Evolutionary conservation across 83 land plant genomes (phyloP).

Genomic region (Picea mariana): DNA sequence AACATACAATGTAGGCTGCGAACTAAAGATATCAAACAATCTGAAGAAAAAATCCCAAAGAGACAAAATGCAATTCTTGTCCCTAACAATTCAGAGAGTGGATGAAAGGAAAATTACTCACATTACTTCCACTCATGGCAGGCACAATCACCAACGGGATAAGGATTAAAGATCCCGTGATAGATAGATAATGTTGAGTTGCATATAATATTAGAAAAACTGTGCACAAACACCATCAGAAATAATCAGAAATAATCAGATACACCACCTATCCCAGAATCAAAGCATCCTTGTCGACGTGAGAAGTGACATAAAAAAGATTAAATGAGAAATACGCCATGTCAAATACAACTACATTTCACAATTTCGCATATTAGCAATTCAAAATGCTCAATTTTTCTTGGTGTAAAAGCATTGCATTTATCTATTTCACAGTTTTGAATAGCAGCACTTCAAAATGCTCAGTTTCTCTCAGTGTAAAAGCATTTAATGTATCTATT

Average conservation of each 20-base stretch:
- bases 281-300: not conserved
- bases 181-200: slow-evolving; percentile 90
- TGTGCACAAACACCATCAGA: slow-evolving; percentile 33
- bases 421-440: too few relatives aligned
- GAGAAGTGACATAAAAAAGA: not conserved
- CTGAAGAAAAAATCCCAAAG: not conserved
- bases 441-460: too few relatives aligned
- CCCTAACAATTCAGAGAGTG: not conserved
- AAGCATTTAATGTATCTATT: not conserved
- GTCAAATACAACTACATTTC: too few relatives aligned
- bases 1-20: not conserved
- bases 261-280: not conserved
- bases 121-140: slow-evolving; percentile 91
- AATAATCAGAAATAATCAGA: not conserved
- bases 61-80: slow-evolving; percentile 7
- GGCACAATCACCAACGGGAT: slow-evolving; percentile 95
- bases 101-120: slow-evolving; percentile 35
- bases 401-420: too few relatives aligned
- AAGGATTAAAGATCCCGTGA: slow-evolving; percentile 86
- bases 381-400: too few relatives aligned
- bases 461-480: too few relatives aligned
- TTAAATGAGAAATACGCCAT: not conserved
- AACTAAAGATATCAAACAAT: not conserved
- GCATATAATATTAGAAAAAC: slow-evolving; percentile 87
- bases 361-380: too few relatives aligned